These are phyloP conservation scores for Aspergillus sp. DNA, from an alignment of 2,329 filamentous ascomycete species.

Conservation along the genomic window DNA sequence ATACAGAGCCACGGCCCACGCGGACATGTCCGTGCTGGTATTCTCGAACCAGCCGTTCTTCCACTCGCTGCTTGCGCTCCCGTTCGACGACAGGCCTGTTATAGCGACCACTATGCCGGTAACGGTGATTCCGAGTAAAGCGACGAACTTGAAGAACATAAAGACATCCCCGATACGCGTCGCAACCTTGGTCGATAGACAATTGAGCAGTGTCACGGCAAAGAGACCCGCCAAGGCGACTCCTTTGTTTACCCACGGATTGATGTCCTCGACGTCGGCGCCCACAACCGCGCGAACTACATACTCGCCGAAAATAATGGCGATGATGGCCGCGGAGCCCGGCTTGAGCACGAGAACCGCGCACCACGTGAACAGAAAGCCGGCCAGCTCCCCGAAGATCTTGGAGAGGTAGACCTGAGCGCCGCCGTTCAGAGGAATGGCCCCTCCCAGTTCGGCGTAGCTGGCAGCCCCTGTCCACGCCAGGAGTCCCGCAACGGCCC, in stretches of 20 bases:
- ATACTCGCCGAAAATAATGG: slow-evolving; percentile 98
- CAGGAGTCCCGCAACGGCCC: slow-evolving; percentile 80
- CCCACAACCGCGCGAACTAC: slow-evolving; percentile 80
- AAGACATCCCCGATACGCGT: slow-evolving; percentile 83
- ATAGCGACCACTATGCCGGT: slow-evolving; percentile 80
- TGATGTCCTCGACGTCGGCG: slow-evolving; percentile 71
- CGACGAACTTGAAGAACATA: slow-evolving; percentile 95
- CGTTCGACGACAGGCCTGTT: slow-evolving; percentile 72
- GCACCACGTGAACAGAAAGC: slow-evolving; percentile 94
- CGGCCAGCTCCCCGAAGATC: slow-evolving; percentile 86
- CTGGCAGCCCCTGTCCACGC: slow-evolving; percentile 95
- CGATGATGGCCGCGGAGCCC: slow-evolving; percentile 83
- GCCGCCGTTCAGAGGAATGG: slow-evolving; percentile 90
- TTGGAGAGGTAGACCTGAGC: slow-evolving; percentile 90
- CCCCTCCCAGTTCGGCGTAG: slow-evolving; percentile 90
- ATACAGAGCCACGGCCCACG: slow-evolving; percentile 90
- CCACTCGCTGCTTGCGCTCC: slow-evolving; percentile 72
- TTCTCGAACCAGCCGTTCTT: slow-evolving; percentile 84
- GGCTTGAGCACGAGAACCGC: slow-evolving; percentile 91
- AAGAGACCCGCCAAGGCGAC: slow-evolving; percentile 71
- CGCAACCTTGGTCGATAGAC: slow-evolving; percentile 78
- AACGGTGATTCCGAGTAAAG: slow-evolving; percentile 74
- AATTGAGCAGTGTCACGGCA: slow-evolving; percentile 75
- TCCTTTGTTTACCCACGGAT: slow-evolving; percentile 80
- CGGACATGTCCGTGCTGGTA: slow-evolving; percentile 68